Evolutionary conservation across 106 monocot genomes (phyloP), one percentile per base, ranked within the genome.

Genomic region (Apostasia ramifera): DNA sequence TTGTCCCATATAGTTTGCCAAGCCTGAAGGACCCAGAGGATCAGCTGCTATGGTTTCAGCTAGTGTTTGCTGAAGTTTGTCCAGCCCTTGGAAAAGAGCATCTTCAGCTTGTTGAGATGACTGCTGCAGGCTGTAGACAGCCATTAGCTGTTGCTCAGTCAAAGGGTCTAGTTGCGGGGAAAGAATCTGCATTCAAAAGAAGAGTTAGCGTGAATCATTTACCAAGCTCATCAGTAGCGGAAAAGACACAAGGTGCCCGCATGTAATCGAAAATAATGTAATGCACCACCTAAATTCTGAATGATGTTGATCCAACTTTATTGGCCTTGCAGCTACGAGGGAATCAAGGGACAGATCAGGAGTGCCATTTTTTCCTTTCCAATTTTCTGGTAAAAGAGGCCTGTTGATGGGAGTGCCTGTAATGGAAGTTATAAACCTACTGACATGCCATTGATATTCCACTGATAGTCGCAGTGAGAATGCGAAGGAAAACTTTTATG

Each of bases 81-180:
- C 88, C 78, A 94, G 59, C 11, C 94, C 94, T 50, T 91, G 87
- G 2, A 83, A 83, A 59, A 94, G 90, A 46, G 90, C 94, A 66
- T 88, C 86, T 79, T 97, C 95, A 26, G 89, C 88, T 79, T 97
- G 88, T 68, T 77, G 81, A 46, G 82, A 98, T 61, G 81, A 86
- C 53, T 77, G 79, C 26, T 82, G 88, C 55, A 95, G 80, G 58
- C 42, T 80, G 53, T 46, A 74, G 3, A 95, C 88, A 6, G 63
- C 71, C 67, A 69, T 42, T 12, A 67, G 40, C 74, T 95, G 95
- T 42, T 82, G 81, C 41, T 95, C 91, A 0, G 86, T 82, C 73
- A 95, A 56, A 47, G 91, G 79, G 5, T 95, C 80, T 38, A 95
- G 57, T 47, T 86, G 85, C 37, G 88, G 88, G 1, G 63, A 62